Evolutionary conservation across 768 basidiomycete species (phyloP).

Genomic region (Podaxis sp.): DNA sequence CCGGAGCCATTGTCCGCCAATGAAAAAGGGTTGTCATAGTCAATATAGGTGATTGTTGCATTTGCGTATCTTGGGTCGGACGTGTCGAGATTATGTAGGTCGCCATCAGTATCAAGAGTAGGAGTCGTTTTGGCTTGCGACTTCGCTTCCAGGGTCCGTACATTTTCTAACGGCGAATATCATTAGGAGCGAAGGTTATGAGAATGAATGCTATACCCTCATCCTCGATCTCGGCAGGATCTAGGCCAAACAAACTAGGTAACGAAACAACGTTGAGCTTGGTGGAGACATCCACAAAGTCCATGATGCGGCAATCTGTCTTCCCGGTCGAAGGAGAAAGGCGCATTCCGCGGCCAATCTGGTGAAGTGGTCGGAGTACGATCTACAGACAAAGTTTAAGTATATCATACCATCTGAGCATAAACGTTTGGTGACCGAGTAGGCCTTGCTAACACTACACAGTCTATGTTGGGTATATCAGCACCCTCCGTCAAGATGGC

Average conservation of each 20-base stretch:
- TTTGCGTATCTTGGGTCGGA: constrained; percentile 7
- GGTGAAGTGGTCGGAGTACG: neutral
- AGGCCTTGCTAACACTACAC: constrained; percentile 83
- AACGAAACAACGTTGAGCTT: constrained; percentile 75
- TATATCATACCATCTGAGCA: constrained; percentile 77
- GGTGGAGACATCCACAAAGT: constrained; percentile 79
- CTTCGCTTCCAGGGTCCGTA: constrained; percentile 9
- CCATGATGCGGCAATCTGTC: constrained; percentile 82
- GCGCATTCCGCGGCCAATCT: constrained; percentile 94
- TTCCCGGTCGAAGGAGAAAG: constrained; percentile 82
- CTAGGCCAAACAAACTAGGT: constrained; percentile 85
- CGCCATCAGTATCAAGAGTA: neutral
- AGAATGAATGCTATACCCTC: constrained; percentile 49
- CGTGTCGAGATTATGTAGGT: neutral
- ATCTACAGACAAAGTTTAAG: neutral
- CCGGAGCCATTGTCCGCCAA: constrained; percentile 51
- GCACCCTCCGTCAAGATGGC: constrained; percentile 93
- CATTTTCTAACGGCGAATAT: constrained; percentile 2
- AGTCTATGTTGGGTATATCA: constrained; percentile 95
- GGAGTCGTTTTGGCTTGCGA: constrained; percentile 1
- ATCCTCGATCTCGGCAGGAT: constrained; percentile 61
- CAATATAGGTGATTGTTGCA: constrained; percentile 64
- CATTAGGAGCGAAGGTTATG: constrained; percentile 8
- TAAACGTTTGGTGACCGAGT: constrained; percentile 89
- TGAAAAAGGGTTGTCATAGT: constrained; percentile 74